phyloP scores from a whole-genome alignment of 2,329 filamentous ascomycete genomes.

The Ophiostoma perfectum region DNA sequence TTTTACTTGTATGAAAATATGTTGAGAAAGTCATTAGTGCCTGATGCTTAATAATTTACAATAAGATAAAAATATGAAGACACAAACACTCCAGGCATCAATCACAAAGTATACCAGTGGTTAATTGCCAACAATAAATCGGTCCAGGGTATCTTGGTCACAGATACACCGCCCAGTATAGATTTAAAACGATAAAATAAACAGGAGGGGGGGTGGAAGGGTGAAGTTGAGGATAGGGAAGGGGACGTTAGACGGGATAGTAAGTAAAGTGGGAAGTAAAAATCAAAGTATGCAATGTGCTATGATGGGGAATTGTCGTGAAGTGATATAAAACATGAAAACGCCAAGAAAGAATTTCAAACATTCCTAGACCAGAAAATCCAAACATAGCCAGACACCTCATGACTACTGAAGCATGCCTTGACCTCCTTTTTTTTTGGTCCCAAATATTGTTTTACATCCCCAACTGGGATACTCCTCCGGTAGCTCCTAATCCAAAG shows the following conservation, averaged over 20 bases:
- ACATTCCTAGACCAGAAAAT: background rate
- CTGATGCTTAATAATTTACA: too few species aligned
- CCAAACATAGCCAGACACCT: background rate
- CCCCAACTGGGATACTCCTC: too few species aligned
- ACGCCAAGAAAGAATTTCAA: background rate
- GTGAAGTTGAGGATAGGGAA: background rate
- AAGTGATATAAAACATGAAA: conserved; percentile 7
- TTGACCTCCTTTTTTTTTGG: background rate
- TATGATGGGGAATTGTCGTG: conserved; percentile 1
- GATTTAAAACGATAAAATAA: background rate
- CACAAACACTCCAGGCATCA: too few species aligned
- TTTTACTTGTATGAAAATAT: too few species aligned
- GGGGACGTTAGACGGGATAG: background rate
- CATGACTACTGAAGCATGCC: background rate
- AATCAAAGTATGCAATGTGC: conserved; percentile 8
- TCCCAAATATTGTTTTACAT: background rate
- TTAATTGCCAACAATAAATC: too few species aligned
- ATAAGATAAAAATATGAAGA: too few species aligned
- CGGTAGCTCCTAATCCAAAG: background rate
- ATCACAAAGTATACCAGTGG: too few species aligned
- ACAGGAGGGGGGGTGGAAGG: background rate
- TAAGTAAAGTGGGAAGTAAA: background rate
- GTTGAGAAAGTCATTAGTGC: too few species aligned
- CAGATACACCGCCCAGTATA: too few species aligned
- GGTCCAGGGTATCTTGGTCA: too few species aligned